Evolutionary conservation across 495 filamentous ascomycete species (phyloP), one percentile per base, ranked within the genome.

Genomic region (Glonium stellatum): DNA sequence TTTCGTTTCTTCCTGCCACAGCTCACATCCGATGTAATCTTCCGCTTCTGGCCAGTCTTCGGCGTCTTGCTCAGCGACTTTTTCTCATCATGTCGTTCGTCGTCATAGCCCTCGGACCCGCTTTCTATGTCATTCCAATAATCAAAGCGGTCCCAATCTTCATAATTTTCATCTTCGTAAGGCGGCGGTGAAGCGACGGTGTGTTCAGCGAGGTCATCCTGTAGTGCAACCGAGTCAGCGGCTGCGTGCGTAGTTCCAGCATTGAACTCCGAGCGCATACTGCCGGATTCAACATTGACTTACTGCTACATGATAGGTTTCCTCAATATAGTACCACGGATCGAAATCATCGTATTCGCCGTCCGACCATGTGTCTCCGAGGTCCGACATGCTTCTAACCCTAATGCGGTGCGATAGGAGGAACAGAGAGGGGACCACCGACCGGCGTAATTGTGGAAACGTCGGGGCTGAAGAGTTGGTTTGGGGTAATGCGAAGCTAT

Each of bases 121-220:
- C 74, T 73, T 48, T 75, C 71, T 21, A 72, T 41, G 46, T 75
- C 73, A 27, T 67, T 65, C 59, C 60, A 74, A 48, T 71, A 65
- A 4, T 64, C 70, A 50, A 67, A 72, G 23, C 51, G 55, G 49
- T 70, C 67, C 48, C 56, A 67, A 37, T 70, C 61, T 6, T 56
- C 47, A 18, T 52, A 53, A 47, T 68, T 60, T 18, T 67, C 65
- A 31, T 64, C 61, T 1, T 54, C 54, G 48, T 63, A 55, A 5
- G 34, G 64, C 11, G 66, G 67, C 0, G 73, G 73, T 0, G 71
- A 72, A 12, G 67, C 50, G 12, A 75, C 69, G 34, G 72, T 71
- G 48, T 69, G 67, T 55, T 75, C 73, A 47, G 71, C 72, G 31
- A 75, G 70, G 42, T 75, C 73, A 50, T 74, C 73, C 70, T 72